These are phyloP conservation scores for Lactarius tabidus DNA, from an alignment of 768 basidiomycete genomes.

Conservation along the genomic window DNA sequence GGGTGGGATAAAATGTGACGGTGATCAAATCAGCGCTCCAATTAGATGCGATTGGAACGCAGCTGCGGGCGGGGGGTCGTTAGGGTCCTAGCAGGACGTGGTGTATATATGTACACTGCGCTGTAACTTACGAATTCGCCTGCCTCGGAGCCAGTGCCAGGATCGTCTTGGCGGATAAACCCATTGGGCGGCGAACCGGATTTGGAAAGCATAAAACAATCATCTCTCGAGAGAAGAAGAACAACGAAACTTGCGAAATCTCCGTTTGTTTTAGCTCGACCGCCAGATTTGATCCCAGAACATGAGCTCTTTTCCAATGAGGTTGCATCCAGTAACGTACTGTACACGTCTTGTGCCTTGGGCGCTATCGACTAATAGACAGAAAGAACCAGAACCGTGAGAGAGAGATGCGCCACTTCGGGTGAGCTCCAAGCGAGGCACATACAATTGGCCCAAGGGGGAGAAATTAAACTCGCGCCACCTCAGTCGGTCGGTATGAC, in stretches of 20 bases:
- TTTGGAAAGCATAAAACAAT: neutral
- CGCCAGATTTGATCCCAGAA: neutral
- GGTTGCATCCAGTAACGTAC: neutral
- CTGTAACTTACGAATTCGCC: neutral
- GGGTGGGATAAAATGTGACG: neutral
- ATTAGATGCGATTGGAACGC: neutral
- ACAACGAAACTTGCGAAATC: neutral
- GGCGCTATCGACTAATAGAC: neutral
- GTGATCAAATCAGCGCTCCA: neutral
- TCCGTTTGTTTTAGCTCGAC: neutral
- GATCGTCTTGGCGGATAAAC: neutral
- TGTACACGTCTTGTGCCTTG: neutral
- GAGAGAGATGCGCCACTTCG: constrained; percentile 10
- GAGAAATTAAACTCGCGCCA: constrained; percentile 5
- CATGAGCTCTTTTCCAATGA: neutral
- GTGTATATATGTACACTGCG: neutral
- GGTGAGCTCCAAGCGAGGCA: constrained; percentile 7
- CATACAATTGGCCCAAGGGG: neutral
- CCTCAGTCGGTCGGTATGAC: neutral
- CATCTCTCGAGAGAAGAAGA: neutral
- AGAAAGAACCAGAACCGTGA: neutral
- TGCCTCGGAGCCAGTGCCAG: neutral
- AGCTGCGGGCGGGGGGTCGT: neutral
- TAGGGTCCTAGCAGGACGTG: neutral
- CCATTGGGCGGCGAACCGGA: neutral